Base-by-base conservation (phyloP, 2,329 filamentous ascomycete genomes). In the Pestalotiopsis sp. region DNA sequence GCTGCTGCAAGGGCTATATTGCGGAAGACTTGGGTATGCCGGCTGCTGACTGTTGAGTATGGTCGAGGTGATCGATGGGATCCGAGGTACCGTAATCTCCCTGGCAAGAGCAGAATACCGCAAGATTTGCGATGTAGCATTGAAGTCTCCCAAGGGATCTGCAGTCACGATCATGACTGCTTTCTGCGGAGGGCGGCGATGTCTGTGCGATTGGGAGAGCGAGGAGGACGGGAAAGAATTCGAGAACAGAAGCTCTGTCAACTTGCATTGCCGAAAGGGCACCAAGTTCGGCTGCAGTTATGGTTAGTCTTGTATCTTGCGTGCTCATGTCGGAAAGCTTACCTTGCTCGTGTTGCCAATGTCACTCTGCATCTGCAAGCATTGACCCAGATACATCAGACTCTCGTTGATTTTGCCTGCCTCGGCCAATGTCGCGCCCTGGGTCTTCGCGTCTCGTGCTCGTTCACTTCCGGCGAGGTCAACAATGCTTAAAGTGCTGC, bases 361-460 rank as follows among this genome's bases (percentile, higher is more conserved):
- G 74, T 95, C 93, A 69, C 92, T 95, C 79, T 98, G 95, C 86
- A 97, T 95, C 78, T 98, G 95, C 74, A 99, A 87, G 78, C 96
- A 99, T 77, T 98, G 96, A 0, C 96, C 96, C 1, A 99, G 87
- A 78, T 98, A 98, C 96, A 99, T 99, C 77, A 99, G 83, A 77
- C 93, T 97, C 80, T 98, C 95, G 77, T 99, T 99, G 79, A 99
- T 99, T 82, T 98, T 98, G 66, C 96, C 96, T 45, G 95, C 96
- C 82, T 99, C 96, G 0, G 93, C 95, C 14, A 99, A 87, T 0
- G 95, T 98, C 3, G 94, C 91, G 13, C 96, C 96, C 0, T 94
- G 93, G 0, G 96, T 98, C 85, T 98, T 98, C 31, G 96, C 95
- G 71, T 96, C 94, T 70, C 95, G 88, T 17, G 95, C 95, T 70